These are phyloP conservation scores for Porodaedalea pini DNA, from an alignment of 1,284 basidiomycete species.

Conservation along the genomic window DNA sequence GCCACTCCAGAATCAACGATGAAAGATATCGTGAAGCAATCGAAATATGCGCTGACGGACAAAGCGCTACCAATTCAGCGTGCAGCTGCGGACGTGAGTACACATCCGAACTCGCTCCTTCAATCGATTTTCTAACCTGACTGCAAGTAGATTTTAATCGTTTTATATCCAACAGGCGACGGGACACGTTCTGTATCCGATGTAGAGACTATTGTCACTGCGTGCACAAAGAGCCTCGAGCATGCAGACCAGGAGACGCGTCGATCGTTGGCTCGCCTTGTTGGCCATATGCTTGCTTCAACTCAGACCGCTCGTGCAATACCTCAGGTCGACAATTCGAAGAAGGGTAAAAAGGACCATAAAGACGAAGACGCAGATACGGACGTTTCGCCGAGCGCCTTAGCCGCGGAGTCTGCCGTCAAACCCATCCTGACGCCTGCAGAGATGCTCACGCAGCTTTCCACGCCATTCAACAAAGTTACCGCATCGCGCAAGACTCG, in stretches of 20 bases:
- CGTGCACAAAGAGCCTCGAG: conserved; percentile 78
- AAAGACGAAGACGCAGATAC: conserved; percentile 61
- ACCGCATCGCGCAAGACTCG: conserved; percentile 66
- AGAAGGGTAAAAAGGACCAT: conserved; percentile 64
- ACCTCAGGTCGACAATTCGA: conserved; percentile 44
- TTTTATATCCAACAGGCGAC: conserved; percentile 59
- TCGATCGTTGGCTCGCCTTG: conserved; percentile 71
- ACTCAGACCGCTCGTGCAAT: conserved; percentile 75
- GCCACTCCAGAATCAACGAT: conserved; percentile 76
- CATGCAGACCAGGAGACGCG: conserved; percentile 82
- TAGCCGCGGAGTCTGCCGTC: conserved; percentile 49
- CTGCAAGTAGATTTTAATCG: conserved; percentile 54
- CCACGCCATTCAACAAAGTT: conserved; percentile 75
- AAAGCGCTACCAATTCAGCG: conserved; percentile 86
- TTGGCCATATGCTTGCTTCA: conserved; percentile 80
- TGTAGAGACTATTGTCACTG: conserved; percentile 68
- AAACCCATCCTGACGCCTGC: conserved; percentile 72
- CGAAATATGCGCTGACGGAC: conserved; percentile 74
- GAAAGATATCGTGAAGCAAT: conserved; percentile 86
- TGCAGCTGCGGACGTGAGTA: conserved; percentile 70
- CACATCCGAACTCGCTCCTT: not conserved
- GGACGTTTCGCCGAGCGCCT: conserved; percentile 42
- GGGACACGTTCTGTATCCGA: conserved; percentile 56
- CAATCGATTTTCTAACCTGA: conserved; percentile 16
- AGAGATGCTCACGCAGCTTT: conserved; percentile 83